A percentile compares a stretch with the other conserved stretches of the same genome.
Evolutionary conservation across 1,284 basidiomycete genomes (phyloP).

Genomic region (Phylloporus gajari): DNA sequence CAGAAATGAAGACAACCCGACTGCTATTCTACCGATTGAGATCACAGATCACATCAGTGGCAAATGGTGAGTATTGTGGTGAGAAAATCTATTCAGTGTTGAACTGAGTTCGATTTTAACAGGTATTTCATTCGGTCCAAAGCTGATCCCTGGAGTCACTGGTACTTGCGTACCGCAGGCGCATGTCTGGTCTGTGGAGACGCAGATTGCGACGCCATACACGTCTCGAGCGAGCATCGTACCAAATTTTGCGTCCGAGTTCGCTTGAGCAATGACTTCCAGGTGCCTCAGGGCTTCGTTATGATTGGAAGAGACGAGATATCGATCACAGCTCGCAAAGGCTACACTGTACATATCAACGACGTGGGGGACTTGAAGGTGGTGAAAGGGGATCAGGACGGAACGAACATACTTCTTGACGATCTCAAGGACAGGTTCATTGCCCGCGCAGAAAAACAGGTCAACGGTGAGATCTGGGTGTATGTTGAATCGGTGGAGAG

Average conservation of each 20-base stretch:
- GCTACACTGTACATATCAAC: neutral
- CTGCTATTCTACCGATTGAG: neutral
- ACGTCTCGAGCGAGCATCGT: conserved; percentile 5
- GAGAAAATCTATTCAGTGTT: neutral
- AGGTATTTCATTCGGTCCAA: conserved; percentile 2
- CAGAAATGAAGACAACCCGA: too few species aligned
- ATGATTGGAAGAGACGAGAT: conserved; percentile 6
- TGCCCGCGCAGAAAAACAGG: neutral
- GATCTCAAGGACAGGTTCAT: conserved; percentile 8
- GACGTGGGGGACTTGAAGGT: neutral
- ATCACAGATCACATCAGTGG: conserved; percentile 17
- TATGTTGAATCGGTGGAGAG: neutral
- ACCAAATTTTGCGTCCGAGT: conserved; percentile 1
- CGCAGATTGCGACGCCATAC: neutral
- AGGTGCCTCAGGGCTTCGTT: neutral
- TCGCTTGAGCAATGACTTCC: neutral
- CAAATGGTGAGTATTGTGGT: conserved; percentile 4
- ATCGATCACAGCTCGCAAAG: neutral
- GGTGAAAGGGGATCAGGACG: neutral
- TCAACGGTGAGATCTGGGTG: neutral
- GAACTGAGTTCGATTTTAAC: too few species aligned
- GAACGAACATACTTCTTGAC: too few species aligned
- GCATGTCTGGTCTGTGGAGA: conserved; percentile 1
- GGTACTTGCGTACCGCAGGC: conserved; percentile 1
- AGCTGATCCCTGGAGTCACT: conserved; percentile 6